Conservation (phyloP, 805 yeast species). For the Candida railenensis region DNA sequence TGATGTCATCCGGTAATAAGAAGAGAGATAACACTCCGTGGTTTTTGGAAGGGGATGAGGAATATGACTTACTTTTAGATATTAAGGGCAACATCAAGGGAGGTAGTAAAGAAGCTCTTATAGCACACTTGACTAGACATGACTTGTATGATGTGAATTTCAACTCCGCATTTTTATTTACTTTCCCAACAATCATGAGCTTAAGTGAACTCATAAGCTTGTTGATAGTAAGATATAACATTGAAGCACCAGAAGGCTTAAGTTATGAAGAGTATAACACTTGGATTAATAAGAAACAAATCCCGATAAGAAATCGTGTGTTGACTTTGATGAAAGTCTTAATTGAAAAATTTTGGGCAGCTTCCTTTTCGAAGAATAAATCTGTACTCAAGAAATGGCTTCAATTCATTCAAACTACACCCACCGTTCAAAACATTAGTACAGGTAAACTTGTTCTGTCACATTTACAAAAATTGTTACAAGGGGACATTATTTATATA, state of each 20-base stretch:
- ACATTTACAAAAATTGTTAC: conserved; percentile 22
- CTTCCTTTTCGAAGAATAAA: conserved; percentile 50
- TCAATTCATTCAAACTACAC: conserved; percentile 21
- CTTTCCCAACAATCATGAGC: conserved; percentile 73
- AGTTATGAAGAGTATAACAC: conserved; percentile 75
- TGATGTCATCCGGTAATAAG: no score
- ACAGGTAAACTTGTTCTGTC: conserved; percentile 26
- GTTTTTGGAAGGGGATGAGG: conserved; percentile 70
- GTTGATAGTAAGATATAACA: conserved; percentile 62
- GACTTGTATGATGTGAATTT: conserved; percentile 59
- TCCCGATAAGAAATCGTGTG: conserved; percentile 65
- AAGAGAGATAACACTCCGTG: conserved; percentile 55
- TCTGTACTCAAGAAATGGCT: conserved; percentile 37
- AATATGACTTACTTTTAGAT: conserved; percentile 55
- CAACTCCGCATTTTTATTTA: conserved; percentile 66
- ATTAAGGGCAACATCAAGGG: conserved; percentile 75
- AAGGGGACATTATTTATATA: conserved; percentile 28
- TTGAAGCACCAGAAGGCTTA: conserved; percentile 84
- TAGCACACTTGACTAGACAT: conserved; percentile 80
- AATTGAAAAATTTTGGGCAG: conserved; percentile 69
- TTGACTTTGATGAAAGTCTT: conserved; percentile 65
- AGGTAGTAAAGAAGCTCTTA: conserved; percentile 74
- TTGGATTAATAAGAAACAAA: conserved; percentile 73
- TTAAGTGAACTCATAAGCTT: conserved; percentile 59
- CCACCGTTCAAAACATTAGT: conserved; percentile 18